phyloP scores from a whole-genome alignment of 179 eudicot species.

The Silene vulgaris region DNA sequence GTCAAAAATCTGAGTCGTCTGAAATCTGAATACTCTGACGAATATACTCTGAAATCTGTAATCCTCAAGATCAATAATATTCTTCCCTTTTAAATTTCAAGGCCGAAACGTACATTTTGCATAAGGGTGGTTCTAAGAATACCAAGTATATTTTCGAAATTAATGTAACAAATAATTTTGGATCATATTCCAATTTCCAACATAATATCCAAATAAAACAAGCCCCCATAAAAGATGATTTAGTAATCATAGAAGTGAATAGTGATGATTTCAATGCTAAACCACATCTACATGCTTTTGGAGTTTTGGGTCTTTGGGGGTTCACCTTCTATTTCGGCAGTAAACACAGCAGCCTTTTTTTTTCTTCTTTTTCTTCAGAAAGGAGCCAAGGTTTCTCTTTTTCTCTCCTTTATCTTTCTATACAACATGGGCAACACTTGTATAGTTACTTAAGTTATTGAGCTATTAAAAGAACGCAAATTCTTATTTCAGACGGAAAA shows the following conservation, averaged over 20 bases:
- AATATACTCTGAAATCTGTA: too few species aligned
- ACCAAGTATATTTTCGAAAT: too few species aligned
- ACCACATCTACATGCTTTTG: conserved; percentile 24
- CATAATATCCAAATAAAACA: too few species aligned
- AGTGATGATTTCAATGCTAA: conserved; percentile 54
- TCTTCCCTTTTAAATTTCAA: too few species aligned
- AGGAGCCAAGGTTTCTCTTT: conserved; percentile 16
- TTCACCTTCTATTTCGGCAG: conserved; percentile 29
- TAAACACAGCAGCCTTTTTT: conserved; percentile 39
- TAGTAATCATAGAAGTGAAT: conserved; percentile 46
- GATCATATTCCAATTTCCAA: too few species aligned
- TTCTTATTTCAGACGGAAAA: too few species aligned
- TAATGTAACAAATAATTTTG: too few species aligned
- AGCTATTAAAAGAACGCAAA: not conserved
- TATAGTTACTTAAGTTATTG: conserved; percentile 27
- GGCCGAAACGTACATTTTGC: too few species aligned
- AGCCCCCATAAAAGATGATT: conserved; percentile 29
- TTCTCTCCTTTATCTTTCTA: conserved; percentile 27
- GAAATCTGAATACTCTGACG: too few species aligned
- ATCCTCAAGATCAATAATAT: too few species aligned
- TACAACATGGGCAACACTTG: conserved; percentile 27
- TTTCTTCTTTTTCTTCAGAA: conserved; percentile 6
- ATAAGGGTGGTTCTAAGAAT: too few species aligned
- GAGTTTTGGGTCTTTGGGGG: conserved; percentile 28
- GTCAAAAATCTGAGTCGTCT: too few species aligned